phyloP scores from a whole-genome alignment of 345 rosid species.

The Stellera chamaejasme region DNA sequence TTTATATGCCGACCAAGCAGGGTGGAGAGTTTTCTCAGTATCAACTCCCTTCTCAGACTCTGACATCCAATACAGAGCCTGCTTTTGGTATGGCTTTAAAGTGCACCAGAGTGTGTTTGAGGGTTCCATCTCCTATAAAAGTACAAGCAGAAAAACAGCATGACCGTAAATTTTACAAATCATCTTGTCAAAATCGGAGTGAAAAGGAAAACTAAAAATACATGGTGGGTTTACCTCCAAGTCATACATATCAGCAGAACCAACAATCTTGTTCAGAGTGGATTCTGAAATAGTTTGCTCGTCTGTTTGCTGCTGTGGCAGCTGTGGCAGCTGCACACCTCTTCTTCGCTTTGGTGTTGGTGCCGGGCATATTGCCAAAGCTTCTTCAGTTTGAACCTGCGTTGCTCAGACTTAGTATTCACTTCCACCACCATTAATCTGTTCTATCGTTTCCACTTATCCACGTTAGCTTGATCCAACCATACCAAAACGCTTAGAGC shows the following conservation, averaged over 20 bases:
- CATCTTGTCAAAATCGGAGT: neutral
- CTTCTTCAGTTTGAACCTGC: constrained; percentile 29
- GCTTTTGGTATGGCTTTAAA: constrained; percentile 61
- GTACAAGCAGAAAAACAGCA: neutral
- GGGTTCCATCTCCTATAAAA: constrained; percentile 56
- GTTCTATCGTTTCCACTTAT: too few species aligned
- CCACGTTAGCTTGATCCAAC: too few species aligned
- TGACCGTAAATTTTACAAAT: neutral
- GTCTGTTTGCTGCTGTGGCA: constrained; percentile 24
- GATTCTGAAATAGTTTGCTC: constrained; percentile 45
- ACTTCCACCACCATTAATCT: neutral
- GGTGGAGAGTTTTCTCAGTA: constrained; percentile 52
- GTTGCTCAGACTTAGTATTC: constrained; percentile 3
- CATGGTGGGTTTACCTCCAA: constrained; percentile 27
- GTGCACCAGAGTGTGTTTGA: constrained; percentile 40
- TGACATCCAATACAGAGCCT: constrained; percentile 68
- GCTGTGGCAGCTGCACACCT: constrained; percentile 17
- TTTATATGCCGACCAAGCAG: constrained; percentile 60
- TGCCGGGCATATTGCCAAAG: constrained; percentile 18
- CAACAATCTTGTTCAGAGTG: constrained; percentile 44
- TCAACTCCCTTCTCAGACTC: constrained; percentile 49
- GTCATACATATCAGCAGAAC: constrained; percentile 43
- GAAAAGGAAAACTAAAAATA: neutral
- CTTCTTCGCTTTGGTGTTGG: constrained; percentile 36
- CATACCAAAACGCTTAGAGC: too few species aligned